Conservation (phyloP, 164 flowering plant species). For the Piper longum region DNA sequence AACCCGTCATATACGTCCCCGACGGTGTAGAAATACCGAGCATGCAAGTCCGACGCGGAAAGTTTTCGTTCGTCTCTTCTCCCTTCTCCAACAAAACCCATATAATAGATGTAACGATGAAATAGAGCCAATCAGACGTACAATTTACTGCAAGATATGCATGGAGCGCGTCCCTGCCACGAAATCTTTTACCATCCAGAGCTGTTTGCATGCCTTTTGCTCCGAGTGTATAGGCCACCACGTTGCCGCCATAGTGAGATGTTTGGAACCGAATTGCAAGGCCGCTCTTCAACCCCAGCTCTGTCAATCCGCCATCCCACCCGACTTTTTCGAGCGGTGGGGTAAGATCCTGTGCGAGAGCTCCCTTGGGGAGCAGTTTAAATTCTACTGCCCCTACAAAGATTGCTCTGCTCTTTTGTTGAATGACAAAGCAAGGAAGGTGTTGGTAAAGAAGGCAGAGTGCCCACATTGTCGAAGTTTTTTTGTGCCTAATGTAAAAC, state of each 20-base stretch:
- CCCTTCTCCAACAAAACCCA: too few relatives aligned
- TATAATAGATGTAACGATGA: too few relatives aligned
- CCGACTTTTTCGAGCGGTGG: constrained; percentile 13
- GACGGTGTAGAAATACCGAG: too few relatives aligned
- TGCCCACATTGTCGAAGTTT: constrained; percentile 26
- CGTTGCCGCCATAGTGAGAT: constrained; percentile 9
- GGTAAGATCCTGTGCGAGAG: constrained; percentile 5
- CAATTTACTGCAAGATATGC: constrained; percentile 11
- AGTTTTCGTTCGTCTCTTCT: too few relatives aligned
- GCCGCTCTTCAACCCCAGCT: constrained; percentile 9
- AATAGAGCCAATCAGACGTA: too few relatives aligned
- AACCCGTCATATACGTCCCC: too few relatives aligned
- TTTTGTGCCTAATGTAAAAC: constrained; percentile 33
- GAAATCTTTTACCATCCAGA: background rate
- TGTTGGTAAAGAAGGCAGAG: constrained; percentile 5
- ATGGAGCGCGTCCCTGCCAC: constrained; percentile 3
- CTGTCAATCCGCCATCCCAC: constrained; percentile 14
- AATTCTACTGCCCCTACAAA: constrained; percentile 12
- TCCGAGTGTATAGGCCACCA: constrained; percentile 25
- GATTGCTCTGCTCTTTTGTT: constrained; percentile 13
- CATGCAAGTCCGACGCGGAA: too few relatives aligned
- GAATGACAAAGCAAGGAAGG: constrained; percentile 4
- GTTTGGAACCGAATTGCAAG: constrained; percentile 21
- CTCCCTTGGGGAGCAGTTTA: background rate
- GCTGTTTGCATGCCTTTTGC: constrained; percentile 27